A percentile compares a stretch with the other conserved stretches of the same genome.
Conservation (phyloP, 257 asterid genomes). For the Anisodus acutangulus region DNA sequence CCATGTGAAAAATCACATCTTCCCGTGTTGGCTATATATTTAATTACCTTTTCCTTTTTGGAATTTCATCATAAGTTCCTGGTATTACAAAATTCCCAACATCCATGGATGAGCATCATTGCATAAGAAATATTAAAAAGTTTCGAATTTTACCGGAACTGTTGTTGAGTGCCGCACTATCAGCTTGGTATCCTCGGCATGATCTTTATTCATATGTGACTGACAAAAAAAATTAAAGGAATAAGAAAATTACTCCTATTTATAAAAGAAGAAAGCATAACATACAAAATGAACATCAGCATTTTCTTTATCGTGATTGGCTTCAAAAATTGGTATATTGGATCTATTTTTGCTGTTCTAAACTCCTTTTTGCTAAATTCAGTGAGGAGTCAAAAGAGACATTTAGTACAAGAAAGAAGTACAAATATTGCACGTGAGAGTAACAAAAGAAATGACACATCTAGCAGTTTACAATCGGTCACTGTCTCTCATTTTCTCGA, state of each 20-base stretch:
- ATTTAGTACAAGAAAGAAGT: slow-evolving; percentile 24
- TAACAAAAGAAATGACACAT: slow-evolving; percentile 11
- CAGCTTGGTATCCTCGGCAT: slow-evolving; percentile 80
- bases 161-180: slow-evolving; percentile 83
- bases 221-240: slow-evolving; percentile 39
- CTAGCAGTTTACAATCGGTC: not conserved
- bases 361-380: slow-evolving; percentile 80
- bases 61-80: not conserved
- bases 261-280: slow-evolving; percentile 1
- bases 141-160: slow-evolving; percentile 62
- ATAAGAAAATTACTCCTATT: not conserved
- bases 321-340: slow-evolving; percentile 81
- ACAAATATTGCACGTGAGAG: slow-evolving; percentile 16
- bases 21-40: not conserved
- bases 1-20: slow-evolving; percentile 3
- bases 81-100: not conserved
- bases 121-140: not conserved
- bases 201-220: slow-evolving; percentile 99
- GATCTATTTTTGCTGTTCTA: slow-evolving; percentile 78
- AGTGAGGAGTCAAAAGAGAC: slow-evolving; percentile 42
- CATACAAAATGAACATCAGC: slow-evolving; percentile 26
- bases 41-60: not conserved
- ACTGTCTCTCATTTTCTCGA: not conserved
- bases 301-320: slow-evolving; percentile 66
- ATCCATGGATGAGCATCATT: not conserved